Base-by-base conservation (phyloP, 805 yeast species). In the Candida vartiovaarae region DNA sequence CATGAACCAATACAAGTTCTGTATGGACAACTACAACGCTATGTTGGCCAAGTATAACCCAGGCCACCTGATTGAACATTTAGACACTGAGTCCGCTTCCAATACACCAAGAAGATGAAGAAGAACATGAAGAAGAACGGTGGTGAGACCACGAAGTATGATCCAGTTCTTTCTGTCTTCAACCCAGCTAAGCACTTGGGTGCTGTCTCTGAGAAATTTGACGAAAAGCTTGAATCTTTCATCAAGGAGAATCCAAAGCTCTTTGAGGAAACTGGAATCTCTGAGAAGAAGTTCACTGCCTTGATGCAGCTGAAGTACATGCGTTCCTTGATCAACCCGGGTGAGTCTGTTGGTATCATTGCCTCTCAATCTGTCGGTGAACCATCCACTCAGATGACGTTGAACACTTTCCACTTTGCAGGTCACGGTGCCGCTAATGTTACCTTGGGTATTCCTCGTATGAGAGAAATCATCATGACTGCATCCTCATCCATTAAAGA, bases 341-440 rank as follows among this genome's bases (percentile, higher is more conserved):
- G 99, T 63, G 99, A 93, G 66, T 80, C 96, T 41, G 98, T 93
- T 43, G 99, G 99, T 68, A 90, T 93, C 60, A 83, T 95, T 68
- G 99, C 99, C 6, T 84, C 97, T 24, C 98, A 93, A 69, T 89
- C 97, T 43, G 82, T 93, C 64, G 99, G 99, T 68, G 99, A 93
- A 68, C 99, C 99, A 41, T 88, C 97, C 4, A 93, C 99, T 3
- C 99, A 93, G 72, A 93, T 93, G 99, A 93, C 99, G 15, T 77
- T 87, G 59, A 87, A 87, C 65, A 87, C 96, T 38, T 87, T 87
- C 87, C 96, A 93, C 73, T 93, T 93, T 61, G 99, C 99, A 57
- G 99, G 99, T 65, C 99, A 95, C 71, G 99, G 99, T 80, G 99
- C 99, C 46, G 99, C 99, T 38, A 93, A 93, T 68, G 99, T 93